Conservation (phyloP, 805 yeast species). For the Candida tammaniensis region DNA sequence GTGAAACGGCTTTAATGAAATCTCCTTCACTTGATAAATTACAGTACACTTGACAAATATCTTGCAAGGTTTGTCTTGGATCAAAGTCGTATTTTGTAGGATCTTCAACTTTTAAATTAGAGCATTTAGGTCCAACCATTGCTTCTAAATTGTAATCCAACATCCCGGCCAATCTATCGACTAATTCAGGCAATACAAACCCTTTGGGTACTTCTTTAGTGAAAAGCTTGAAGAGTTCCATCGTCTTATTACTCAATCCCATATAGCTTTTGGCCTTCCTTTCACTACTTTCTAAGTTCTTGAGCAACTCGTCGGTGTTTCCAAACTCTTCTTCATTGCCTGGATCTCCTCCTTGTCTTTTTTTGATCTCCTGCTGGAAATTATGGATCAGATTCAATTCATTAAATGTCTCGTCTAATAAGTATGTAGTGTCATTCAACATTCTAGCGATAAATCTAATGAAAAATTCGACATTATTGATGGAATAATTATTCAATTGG, state of each 20-base stretch:
- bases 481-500: constrained; percentile 68
- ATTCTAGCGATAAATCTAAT: constrained; percentile 90
- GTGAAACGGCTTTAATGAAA: constrained; percentile 77
- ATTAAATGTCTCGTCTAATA: constrained; percentile 85
- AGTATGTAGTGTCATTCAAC: constrained; percentile 89
- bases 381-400: constrained; percentile 76
- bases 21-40: constrained; percentile 63
- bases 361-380: constrained; percentile 61
- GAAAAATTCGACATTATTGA: constrained; percentile 74
- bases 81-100: constrained; percentile 83
- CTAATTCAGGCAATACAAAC: constrained; percentile 84
- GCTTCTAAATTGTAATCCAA: constrained; percentile 86
- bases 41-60: constrained; percentile 70
- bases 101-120: constrained; percentile 77
- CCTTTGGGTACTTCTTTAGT: constrained; percentile 85
- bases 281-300: constrained; percentile 62
- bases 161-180: constrained; percentile 94
- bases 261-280: constrained; percentile 76
- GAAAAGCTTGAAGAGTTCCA: constrained; percentile 73
- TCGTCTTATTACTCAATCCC: constrained; percentile 79
- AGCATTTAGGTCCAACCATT: constrained; percentile 94
- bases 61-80: constrained; percentile 68
- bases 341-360: constrained; percentile 36
- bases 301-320: constrained; percentile 57
- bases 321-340: constrained; percentile 43